Base-by-base conservation (phyloP, 805 yeast species). In the Jamesozyma spencerorum region DNA sequence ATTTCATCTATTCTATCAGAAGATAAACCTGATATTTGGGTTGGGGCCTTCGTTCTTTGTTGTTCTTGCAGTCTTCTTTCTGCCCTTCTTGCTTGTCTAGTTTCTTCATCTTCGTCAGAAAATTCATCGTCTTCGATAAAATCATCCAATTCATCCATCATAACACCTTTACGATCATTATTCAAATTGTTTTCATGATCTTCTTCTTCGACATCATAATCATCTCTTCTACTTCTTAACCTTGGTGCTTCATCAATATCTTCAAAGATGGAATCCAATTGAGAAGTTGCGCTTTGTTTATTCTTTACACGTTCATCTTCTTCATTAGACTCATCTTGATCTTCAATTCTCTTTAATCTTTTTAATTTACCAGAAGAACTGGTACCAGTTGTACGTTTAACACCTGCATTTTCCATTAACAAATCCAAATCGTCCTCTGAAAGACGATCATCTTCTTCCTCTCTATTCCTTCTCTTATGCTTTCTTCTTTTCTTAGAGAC, bases 111-210 rank as follows among this genome's bases (percentile, higher is more conserved):
- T 55, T 87, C 95, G 51, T 86, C 97, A 7, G 94, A 85, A 55
- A 83, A 82, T 60, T 88, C 97, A 62, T 92, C 98, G 46, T 90
- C 97, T 63, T 90, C 98, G 51, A 92, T 92, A 65, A 92, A 92
- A 58, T 88, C 98, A 59, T 87, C 98, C 53, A 90, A 78, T 62
- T 92, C 97, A 57, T 87, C 95, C 48, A 77, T 62, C 61, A 66
- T 54, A 17, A 60, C 64, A 18, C 55, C 58, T 26, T 60, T 70
- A 17, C 57, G 62, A 12, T 52, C 62, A 28, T 63, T 38, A 18
- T 39, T 45, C 13, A 17, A n/a, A 20, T 38, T 29, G 32, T 52
- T 48, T 20, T 47, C 47, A 15, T 42, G 49, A 12, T 51, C 60
- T 10, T 26, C 45, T 19, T 49, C 54, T n/a, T 42, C 49, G n/a